Percentiles rank a stretch among this genome's conserved stretches.
Conservation (phyloP, 2,329 filamentous ascomycete genomes). For the Cyanodermella asteris region DNA sequence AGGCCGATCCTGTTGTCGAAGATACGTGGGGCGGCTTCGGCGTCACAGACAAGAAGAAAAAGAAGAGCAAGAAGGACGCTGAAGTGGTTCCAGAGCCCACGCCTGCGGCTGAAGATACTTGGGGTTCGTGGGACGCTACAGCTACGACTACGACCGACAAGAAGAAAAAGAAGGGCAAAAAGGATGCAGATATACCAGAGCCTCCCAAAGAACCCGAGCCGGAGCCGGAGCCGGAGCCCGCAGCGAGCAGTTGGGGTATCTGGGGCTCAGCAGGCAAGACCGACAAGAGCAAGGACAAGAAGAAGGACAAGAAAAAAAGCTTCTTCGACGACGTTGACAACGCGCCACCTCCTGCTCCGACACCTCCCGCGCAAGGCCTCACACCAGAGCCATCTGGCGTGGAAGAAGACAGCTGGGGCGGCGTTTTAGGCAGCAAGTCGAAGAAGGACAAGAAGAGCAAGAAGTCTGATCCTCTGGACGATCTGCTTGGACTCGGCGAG, state of each 20-base stretch:
- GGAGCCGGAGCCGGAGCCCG: conserved; percentile 12
- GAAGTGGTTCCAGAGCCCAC: conserved; percentile 3
- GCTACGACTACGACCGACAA: conserved; percentile 13
- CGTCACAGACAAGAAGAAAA: conserved; percentile 22
- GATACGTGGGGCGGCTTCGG: conserved; percentile 12
- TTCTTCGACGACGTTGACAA: conserved; percentile 16
- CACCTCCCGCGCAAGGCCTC: conserved; percentile 23
- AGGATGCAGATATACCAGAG: conserved; percentile 14
- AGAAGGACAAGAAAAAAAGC: conserved; percentile 24
- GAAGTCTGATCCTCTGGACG: conserved; percentile 16
- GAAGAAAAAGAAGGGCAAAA: conserved; percentile 18
- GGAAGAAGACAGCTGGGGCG: conserved; percentile 18
- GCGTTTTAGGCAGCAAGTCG: conserved; percentile 15
- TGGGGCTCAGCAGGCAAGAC: conserved; percentile 7
- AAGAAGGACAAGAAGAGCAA: conserved; percentile 14
- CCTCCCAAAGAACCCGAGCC: conserved; percentile 10
- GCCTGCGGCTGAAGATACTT: conserved; percentile 13
- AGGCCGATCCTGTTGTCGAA: conserved; percentile 1
- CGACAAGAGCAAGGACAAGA: conserved; percentile 20
- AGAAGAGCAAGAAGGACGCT: conserved; percentile 10
- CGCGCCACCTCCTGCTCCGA: conserved; percentile 25
- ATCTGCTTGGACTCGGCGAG: conserved; percentile 8
- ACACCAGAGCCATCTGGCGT: conserved; percentile 16
- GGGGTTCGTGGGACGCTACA: conserved; percentile 13
- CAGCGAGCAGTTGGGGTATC: conserved; percentile 8